Percentiles rank a stretch among this genome's conserved stretches.
Conservation (phyloP, 2,329 filamentous ascomycete genomes). For the Sclerotinia glacialis region DNA sequence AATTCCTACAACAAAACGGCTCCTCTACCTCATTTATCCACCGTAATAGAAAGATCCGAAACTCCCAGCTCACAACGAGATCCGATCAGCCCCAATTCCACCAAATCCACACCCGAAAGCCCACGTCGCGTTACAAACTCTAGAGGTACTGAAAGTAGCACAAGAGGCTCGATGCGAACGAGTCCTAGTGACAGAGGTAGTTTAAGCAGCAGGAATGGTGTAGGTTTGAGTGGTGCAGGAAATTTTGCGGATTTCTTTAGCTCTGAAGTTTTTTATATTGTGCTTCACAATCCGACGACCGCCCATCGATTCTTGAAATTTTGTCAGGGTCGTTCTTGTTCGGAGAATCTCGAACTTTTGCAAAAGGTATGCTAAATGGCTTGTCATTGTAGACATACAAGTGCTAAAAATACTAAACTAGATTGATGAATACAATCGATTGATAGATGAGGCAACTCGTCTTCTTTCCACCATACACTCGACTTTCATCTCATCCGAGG, state of each 20-base stretch:
- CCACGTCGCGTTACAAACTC: not conserved
- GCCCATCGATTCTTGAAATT: constrained; percentile 49
- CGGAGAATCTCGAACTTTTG: constrained; percentile 52
- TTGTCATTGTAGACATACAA: not conserved
- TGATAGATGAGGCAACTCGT: constrained; percentile 46
- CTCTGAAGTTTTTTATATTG: constrained; percentile 50
- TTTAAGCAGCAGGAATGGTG: constrained; percentile 5
- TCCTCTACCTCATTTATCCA: not conserved
- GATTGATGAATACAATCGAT: constrained; percentile 47
- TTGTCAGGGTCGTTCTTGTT: constrained; percentile 47
- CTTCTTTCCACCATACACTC: constrained; percentile 47
- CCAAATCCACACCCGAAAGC: not conserved
- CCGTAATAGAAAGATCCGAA: not conserved
- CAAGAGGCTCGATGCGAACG: not conserved
- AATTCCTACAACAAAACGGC: constrained; percentile 8
- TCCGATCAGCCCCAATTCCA: not conserved
- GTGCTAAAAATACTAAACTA: constrained; percentile 25
- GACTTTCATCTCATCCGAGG: constrained; percentile 43
- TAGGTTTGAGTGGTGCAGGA: constrained; percentile 6
- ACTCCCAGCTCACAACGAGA: not conserved
- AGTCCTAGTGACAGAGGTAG: constrained; percentile 12
- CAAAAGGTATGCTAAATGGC: constrained; percentile 44
- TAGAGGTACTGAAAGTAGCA: constrained; percentile 11
- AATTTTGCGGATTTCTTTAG: constrained; percentile 49
- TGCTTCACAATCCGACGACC: constrained; percentile 49